These are phyloP conservation scores for Blastocystis sp. DNA, from an alignment of 352 stramenopile species.

Conservation along the genomic window DNA sequence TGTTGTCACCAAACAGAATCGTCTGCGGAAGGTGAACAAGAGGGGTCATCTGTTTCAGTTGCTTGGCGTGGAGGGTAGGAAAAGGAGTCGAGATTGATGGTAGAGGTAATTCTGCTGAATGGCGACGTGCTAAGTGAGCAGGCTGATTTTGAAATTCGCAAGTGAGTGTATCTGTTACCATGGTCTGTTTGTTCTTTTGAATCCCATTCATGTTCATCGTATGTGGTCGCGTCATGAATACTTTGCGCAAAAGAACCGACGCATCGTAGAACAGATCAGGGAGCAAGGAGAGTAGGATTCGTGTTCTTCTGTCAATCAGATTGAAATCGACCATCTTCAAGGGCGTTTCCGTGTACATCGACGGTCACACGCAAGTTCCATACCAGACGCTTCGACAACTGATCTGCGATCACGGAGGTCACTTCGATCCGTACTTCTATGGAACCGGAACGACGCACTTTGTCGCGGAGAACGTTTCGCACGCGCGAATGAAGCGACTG, in stretches of 20 bases:
- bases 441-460: conserved; percentile 8
- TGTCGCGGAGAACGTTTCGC: conserved; percentile 35
- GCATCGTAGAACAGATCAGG: conserved; percentile 43
- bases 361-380: conserved; percentile 9
- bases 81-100: neutral
- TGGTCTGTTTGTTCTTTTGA: neutral
- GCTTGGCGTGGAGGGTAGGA: neutral
- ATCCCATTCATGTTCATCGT: no score
- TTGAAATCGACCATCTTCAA: conserved; percentile 23
- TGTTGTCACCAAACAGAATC: neutral
- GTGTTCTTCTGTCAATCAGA: no score
- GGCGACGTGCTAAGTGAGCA: neutral
- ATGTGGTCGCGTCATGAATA: conserved; percentile 40
- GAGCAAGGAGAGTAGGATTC: conserved; percentile 8
- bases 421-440: neutral
- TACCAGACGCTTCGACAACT: conserved; percentile 19
- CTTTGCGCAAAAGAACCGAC: neutral
- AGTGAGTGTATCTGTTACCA: neutral
- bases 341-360: conserved; percentile 35
- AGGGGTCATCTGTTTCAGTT: conserved; percentile 11
- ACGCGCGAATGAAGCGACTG: neutral
- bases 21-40: neutral
- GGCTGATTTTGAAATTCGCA: neutral
- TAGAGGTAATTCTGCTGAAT: neutral
- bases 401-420: conserved; percentile 34